These are phyloP conservation scores for Kwoniella sp. DNA, from an alignment of 768 basidiomycete species.

Conservation along the genomic window DNA sequence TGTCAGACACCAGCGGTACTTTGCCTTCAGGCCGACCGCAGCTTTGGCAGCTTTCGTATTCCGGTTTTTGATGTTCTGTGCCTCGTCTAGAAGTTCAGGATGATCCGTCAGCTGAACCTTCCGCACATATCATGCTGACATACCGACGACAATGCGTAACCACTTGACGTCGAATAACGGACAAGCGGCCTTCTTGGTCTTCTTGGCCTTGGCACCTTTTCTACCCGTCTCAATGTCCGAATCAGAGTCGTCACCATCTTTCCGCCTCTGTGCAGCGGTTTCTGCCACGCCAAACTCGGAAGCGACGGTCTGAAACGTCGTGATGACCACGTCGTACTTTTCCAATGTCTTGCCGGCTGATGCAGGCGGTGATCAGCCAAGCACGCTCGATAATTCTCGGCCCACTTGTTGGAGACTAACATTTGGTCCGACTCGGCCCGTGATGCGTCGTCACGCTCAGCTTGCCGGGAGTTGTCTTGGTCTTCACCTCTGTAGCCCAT, in stretches of 20 bases:
- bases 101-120: slow-evolving; percentile 1
- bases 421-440: slow-evolving; percentile 66
- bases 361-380: background rate
- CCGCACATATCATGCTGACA: too few relatives aligned
- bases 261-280: slow-evolving; percentile 53
- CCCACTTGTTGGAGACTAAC: slow-evolving; percentile 51
- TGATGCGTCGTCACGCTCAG: slow-evolving; percentile 78
- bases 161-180: slow-evolving; percentile 71
- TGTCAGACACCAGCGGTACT: slow-evolving; percentile 83
- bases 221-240: slow-evolving; percentile 53
- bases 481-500: slow-evolving; percentile 81
- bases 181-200: slow-evolving; percentile 52
- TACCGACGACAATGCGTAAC: slow-evolving; percentile 81
- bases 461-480: slow-evolving; percentile 58
- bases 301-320: slow-evolving; percentile 78
- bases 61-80: slow-evolving; percentile 88
- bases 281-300: slow-evolving; percentile 65
- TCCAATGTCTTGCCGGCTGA: slow-evolving; percentile 46
- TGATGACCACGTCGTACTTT: slow-evolving; percentile 56
- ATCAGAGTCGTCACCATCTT: slow-evolving; percentile 50
- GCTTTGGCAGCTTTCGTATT: slow-evolving; percentile 70
- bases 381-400: background rate
- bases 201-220: slow-evolving; percentile 53
- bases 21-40: slow-evolving; percentile 69
- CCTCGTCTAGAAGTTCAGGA: slow-evolving; percentile 62